phyloP scores from a whole-genome alignment of 2,329 filamentous ascomycete genomes.

The Aspergillus phoenicis region DNA sequence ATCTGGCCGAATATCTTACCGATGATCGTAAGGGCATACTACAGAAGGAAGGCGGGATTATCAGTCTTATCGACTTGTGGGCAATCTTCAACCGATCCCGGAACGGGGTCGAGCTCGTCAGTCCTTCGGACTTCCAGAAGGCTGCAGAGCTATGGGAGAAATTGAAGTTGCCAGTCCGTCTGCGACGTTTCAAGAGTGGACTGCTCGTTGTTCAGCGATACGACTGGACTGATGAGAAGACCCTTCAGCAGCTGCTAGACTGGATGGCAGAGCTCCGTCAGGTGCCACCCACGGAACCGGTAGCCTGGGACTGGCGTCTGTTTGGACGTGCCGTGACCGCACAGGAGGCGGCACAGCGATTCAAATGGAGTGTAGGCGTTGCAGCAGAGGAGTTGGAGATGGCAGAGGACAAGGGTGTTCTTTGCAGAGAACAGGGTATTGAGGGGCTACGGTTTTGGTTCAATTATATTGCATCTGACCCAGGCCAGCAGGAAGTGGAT shows the following conservation, averaged over 20 bases:
- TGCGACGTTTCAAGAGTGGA: conserved; percentile 88
- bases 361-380: conserved; percentile 96
- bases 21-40: conserved; percentile 80
- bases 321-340: conserved; percentile 88
- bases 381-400: conserved; percentile 95
- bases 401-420: conserved; percentile 84
- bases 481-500: conserved; percentile 4
- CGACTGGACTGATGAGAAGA: conserved; percentile 89
- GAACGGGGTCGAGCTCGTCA: conserved; percentile 91
- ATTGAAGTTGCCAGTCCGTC: conserved; percentile 78
- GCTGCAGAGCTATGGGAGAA: conserved; percentile 87
- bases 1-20: conserved; percentile 84
- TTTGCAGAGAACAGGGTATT: conserved; percentile 89
- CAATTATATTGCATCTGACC: conserved; percentile 57
- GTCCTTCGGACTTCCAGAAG: conserved; percentile 86
- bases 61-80: conserved; percentile 89
- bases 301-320: conserved; percentile 72
- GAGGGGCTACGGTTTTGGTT: conserved; percentile 93
- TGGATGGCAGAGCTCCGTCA: conserved; percentile 78
- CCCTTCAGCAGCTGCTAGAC: conserved; percentile 70
- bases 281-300: conserved; percentile 64
- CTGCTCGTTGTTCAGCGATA: conserved; percentile 89
- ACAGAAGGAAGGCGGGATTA: conserved; percentile 79
- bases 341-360: conserved; percentile 82
- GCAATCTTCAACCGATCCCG: conserved; percentile 91